A percentile compares a stretch with the other conserved stretches of the same genome.
Conservation (phyloP, 1,139 yeast genomes). For the Pichia sp. region DNA sequence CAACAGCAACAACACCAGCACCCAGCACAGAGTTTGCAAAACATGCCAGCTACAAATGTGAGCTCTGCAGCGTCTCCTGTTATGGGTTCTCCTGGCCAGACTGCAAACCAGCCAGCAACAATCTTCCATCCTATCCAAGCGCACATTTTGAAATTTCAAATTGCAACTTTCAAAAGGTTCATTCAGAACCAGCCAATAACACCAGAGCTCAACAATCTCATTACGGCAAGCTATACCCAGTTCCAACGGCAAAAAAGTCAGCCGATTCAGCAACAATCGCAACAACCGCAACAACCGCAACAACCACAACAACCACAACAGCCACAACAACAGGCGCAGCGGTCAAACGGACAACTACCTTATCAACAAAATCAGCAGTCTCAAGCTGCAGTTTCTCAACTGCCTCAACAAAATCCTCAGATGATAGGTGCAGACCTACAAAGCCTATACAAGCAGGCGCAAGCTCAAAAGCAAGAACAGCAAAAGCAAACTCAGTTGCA, state of each 20-base stretch:
- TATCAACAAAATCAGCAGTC: not conserved
- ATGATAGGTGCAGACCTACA: slow-evolving; percentile 3
- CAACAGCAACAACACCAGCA: slow-evolving; percentile 11
- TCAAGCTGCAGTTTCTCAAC: slow-evolving; percentile 11
- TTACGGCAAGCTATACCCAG: slow-evolving; percentile 34
- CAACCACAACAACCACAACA: not conserved
- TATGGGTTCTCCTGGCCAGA: slow-evolving; percentile 12
- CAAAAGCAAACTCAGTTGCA: slow-evolving; percentile 12
- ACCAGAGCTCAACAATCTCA: slow-evolving; percentile 43
- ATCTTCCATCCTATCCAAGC: slow-evolving; percentile 59
- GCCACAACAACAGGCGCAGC: not conserved
- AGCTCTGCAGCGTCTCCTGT: slow-evolving; percentile 9
- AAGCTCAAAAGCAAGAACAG: slow-evolving; percentile 20
- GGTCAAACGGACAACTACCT: not conserved
- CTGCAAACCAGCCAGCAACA: slow-evolving; percentile 22
- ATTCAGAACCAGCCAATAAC: slow-evolving; percentile 60
- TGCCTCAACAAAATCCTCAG: slow-evolving; percentile 17
- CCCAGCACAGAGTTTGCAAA: slow-evolving; percentile 4
- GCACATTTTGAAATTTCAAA: slow-evolving; percentile 63
- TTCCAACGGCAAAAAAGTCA: slow-evolving; percentile 24
- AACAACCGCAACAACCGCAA: not conserved
- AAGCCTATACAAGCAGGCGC: slow-evolving; percentile 15
- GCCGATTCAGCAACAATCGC: slow-evolving; percentile 9
- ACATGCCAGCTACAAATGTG: slow-evolving; percentile 8
- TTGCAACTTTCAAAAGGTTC: slow-evolving; percentile 62